phyloP scores from a whole-genome alignment of 192 early-diverging fungal species.

The Coemansia sp. region DNA sequence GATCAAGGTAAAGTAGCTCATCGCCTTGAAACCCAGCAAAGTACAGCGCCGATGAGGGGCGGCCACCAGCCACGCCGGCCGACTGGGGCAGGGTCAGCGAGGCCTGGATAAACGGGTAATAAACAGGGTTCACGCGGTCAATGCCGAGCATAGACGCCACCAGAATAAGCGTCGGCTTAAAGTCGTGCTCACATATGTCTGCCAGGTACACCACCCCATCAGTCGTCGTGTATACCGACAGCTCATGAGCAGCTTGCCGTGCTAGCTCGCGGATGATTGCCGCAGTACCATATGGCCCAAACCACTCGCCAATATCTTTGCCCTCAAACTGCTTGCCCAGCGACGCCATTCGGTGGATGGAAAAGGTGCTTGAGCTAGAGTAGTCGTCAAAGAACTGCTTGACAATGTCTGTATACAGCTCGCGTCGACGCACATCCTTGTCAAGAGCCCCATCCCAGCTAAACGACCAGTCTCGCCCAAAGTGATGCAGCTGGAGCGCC shows the following conservation, averaged over 20 bases:
- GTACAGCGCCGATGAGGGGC: conserved; percentile 92
- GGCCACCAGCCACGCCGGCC: conserved; percentile 91
- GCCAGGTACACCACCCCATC: conserved; percentile 80
- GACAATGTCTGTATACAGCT: conserved; percentile 56
- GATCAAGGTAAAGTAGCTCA: conserved; percentile 84
- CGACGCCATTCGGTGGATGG: conserved; percentile 89
- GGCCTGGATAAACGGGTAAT: conserved; percentile 63
- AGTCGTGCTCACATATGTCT: conserved; percentile 38
- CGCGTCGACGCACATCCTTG: conserved; percentile 14
- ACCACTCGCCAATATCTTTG: conserved; percentile 96
- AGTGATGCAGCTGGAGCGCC: conserved; percentile 67
- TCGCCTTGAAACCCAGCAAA: conserved; percentile 85
- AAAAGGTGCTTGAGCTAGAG: conserved; percentile 68
- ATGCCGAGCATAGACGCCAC: conserved; percentile 89
- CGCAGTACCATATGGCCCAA: conserved; percentile 76
- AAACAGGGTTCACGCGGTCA: conserved; percentile 83
- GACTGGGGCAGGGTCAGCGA: conserved; percentile 77
- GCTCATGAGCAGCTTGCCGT: conserved; percentile 22
- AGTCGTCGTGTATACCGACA: conserved; percentile 74
- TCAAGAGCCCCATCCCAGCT: conserved; percentile 8
- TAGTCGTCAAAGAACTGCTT: conserved; percentile 82
- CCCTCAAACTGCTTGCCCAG: conserved; percentile 75
- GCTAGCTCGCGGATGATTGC: conserved; percentile 26
- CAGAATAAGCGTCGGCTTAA: conserved; percentile 76
- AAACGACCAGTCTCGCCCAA: conserved; percentile 65